Base-by-base conservation (phyloP, 208 protist genomes). In the Acanthamoeba triangularis region DNA sequence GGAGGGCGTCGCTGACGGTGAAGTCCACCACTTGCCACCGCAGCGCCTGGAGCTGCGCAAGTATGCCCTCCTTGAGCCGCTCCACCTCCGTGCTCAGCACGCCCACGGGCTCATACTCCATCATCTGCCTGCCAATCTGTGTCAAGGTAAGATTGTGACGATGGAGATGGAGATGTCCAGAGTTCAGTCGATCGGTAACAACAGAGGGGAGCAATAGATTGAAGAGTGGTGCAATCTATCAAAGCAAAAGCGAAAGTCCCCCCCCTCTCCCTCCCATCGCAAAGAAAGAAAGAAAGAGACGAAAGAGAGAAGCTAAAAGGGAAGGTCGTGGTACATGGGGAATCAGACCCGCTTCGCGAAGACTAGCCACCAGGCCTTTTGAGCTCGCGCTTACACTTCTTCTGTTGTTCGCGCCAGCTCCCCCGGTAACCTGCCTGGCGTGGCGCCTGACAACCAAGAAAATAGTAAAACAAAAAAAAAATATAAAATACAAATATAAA, bases 1-100 rank as follows among this genome's bases (percentile, higher is more conserved):
- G 74, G 37, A 82, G 74, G 25, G 74, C 74, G 23, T 82, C 74
- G 30, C 10, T 82, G 35, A 49, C 37, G 74, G 35, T 82, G 8
- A 82, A 52, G 37, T 41, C 74, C 28, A 82, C 74, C n/a, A 82
- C 74, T 28, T n/a, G 74, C 74, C 74, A 82, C 6, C 41, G 74
- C 37, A 82, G 74, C 37, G 74, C 37, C 6, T n/a, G 14, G 16
- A 82, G 74, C 30, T 82, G 74, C 41, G 74, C 4, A 0, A 82
- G 37, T 6, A 82, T 25, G 74, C 74, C 74, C 74, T 41, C 74
- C 74, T 82, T 82, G 35, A 82, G 74, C 74, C 37, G 16, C 74
- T 82, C 74, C 28, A 82, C 41, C 74, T 82, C 74, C 11, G 37
- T 7, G 18, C 37, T n/a, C 37, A 82, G 74, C n/a, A 82, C 74